Base-by-base conservation (phyloP, 2,329 filamentous ascomycete species). In the Fusarium sp. region DNA sequence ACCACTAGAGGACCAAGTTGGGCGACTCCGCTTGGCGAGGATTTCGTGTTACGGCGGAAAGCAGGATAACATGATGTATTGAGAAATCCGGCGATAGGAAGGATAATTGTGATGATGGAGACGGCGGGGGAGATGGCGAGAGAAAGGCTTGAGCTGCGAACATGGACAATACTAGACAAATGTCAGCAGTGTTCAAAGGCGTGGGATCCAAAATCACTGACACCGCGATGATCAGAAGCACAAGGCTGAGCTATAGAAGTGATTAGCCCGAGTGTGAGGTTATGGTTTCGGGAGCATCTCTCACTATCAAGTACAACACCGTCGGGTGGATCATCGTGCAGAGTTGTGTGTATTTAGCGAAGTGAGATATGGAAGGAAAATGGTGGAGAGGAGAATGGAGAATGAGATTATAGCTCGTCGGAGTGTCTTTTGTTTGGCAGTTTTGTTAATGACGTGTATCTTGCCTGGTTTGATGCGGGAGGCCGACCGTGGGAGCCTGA, bases 1-100 rank as follows among this genome's bases (percentile, higher is more conserved):
- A 83, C 66, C 20, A 79, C 65, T 18, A 79, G 67, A 6, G 79
- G 79, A 4, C 76, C 58, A 34, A 81, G 71, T n/a, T 67, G 70
- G 8, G 55, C 57, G 51, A 75, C 54, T 40, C 67, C 57, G 18
- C 30, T 65, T n/a, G 70, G 52, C 32, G 75, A 73, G 40, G 68
- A 52, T 53, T 64, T 61, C 14, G 76, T 69, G 46, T 66, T 56
- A 44, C 73, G 76, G 16, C 78, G 65, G 16, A 82, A 72, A 47
- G 68, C 76, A 6, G 79, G 79, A 25, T 81, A 77, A 56, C 77
- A 74, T 57, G 79, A 70, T 42, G 81, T 77, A 42, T 83, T 82
- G 52, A 79, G 52, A 34, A 79, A 77, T 34, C 79, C 77, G 59
- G 79, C 20, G n/a, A 84, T 68, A 41, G 83, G 83, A 4, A 84